Conservation (phyloP, 2,329 filamentous ascomycete genomes). For the Clonostachys sp. region DNA sequence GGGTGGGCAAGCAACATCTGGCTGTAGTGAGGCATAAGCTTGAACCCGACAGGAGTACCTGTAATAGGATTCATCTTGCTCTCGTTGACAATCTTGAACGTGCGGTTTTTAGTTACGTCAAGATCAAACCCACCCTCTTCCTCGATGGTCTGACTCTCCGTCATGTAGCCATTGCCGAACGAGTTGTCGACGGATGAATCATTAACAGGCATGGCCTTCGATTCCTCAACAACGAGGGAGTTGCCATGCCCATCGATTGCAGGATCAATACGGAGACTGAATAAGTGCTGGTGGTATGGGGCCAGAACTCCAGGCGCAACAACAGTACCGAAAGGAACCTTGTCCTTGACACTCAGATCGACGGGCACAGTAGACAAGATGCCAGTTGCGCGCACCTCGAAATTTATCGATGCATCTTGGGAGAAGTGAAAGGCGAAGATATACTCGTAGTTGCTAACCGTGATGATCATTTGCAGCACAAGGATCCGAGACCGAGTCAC, state of each 20-base stretch:
- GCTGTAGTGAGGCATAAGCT: constrained; percentile 39
- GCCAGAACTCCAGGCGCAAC: constrained; percentile 58
- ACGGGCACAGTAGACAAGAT: constrained; percentile 39
- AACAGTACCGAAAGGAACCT: constrained; percentile 51
- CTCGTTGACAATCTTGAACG: constrained; percentile 35
- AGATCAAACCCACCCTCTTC: constrained; percentile 42
- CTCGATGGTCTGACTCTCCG: constrained; percentile 34
- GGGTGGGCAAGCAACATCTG: constrained; percentile 34
- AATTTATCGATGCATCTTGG: constrained; percentile 38
- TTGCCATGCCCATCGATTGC: constrained; percentile 56
- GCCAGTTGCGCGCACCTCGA: constrained; percentile 30
- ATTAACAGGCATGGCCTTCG: constrained; percentile 32
- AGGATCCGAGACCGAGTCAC: constrained; percentile 51
- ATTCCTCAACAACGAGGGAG: constrained; percentile 37
- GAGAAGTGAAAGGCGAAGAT: constrained; percentile 35
- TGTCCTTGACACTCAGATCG: constrained; percentile 31
- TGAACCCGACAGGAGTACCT: constrained; percentile 34
- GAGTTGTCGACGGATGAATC: constrained; percentile 40
- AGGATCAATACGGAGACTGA: constrained; percentile 59
- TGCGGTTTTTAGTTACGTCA: constrained; percentile 38
- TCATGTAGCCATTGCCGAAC: constrained; percentile 39
- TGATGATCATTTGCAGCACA: constrained; percentile 58
- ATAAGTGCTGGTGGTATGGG: constrained; percentile 65
- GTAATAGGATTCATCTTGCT: not conserved
- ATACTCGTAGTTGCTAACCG: constrained; percentile 60